Percentiles rank a stretch among this genome's conserved stretches.
Conservation (phyloP, 371 early-diverging fungal genomes). For the Mortierella sp. region DNA sequence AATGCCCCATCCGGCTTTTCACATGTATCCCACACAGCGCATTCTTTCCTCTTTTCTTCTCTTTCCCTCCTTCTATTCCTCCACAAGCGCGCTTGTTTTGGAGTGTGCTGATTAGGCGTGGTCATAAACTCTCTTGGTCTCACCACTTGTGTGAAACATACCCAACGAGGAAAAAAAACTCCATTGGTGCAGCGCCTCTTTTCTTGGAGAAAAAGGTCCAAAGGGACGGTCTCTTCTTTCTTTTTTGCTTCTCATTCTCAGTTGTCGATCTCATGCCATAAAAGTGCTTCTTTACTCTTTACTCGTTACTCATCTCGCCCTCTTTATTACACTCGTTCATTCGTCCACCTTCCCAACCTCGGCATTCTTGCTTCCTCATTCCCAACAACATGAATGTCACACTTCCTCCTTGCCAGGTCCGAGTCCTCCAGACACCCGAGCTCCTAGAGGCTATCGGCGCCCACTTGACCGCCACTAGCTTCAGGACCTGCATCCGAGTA, state of each 20-base stretch:
- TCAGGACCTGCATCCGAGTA: not conserved
- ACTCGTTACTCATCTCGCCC: not conserved
- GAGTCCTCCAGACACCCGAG: not conserved
- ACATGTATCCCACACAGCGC: not conserved
- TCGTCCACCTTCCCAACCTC: not conserved
- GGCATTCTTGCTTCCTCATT: not conserved
- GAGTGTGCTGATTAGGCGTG: too few species aligned
- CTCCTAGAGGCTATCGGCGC: not conserved
- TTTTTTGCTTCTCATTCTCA: too few species aligned
- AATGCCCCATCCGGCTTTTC: not conserved
- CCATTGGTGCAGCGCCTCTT: too few species aligned
- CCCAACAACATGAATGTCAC: not conserved
- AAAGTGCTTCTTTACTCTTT: too few species aligned
- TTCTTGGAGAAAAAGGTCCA: too few species aligned
- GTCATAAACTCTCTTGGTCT: too few species aligned
- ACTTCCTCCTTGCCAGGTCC: not conserved
- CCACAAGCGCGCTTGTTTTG: too few species aligned
- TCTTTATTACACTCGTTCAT: not conserved
- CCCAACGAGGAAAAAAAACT: too few species aligned
- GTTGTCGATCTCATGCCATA: too few species aligned
- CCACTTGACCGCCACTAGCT: not conserved
- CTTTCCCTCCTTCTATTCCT: not conserved
- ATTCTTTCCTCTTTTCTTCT: not conserved
- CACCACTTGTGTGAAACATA: too few species aligned
- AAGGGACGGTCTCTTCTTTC: too few species aligned